Evolutionary conservation across 1,284 basidiomycete species (phyloP).

Genomic region (Calocybe gambosa): DNA sequence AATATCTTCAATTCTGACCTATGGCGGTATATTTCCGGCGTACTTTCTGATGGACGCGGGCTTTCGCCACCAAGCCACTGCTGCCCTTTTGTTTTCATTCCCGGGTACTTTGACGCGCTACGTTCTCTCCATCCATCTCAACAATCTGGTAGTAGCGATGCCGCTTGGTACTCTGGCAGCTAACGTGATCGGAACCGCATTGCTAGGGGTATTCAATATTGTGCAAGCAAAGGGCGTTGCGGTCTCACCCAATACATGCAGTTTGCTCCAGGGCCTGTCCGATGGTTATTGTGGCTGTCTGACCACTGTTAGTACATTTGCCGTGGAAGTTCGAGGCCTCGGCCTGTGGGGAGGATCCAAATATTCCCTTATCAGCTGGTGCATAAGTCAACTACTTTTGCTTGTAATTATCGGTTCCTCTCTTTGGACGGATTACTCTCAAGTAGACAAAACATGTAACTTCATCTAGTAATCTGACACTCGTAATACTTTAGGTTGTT

Average conservation of each 20-base stretch:
- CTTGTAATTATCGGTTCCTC: slow-evolving; percentile 74
- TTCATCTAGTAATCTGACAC: slow-evolving; percentile 15
- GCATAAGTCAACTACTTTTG: slow-evolving; percentile 65
- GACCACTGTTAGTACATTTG: slow-evolving; percentile 93
- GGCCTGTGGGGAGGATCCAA: slow-evolving; percentile 49
- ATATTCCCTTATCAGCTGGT: slow-evolving; percentile 70
- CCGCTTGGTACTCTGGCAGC: slow-evolving; percentile 87
- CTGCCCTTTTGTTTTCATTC: slow-evolving; percentile 86
- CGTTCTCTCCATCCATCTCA: slow-evolving; percentile 68
- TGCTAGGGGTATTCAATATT: slow-evolving; percentile 69
- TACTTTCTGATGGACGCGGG: slow-evolving; percentile 70
- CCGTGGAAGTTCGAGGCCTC: slow-evolving; percentile 70
- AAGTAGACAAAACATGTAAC: slow-evolving; percentile 30
- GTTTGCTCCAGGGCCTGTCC: slow-evolving; percentile 70
- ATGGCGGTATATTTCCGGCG: slow-evolving; percentile 64
- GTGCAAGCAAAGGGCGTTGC: slow-evolving; percentile 52
- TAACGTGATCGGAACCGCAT: slow-evolving; percentile 76
- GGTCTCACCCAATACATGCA: slow-evolving; percentile 52
- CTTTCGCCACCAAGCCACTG: slow-evolving; percentile 77
- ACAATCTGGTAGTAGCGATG: slow-evolving; percentile 55
- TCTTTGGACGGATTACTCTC: slow-evolving; percentile 37
- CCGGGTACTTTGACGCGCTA: slow-evolving; percentile 88
- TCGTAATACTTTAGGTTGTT: not conserved
- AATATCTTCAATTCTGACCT: slow-evolving; percentile 46
- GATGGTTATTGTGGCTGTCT: slow-evolving; percentile 96